A percentile compares a stretch with the other conserved stretches of the same genome.
phyloP scores from a whole-genome alignment of 2,329 filamentous ascomycete species.

The Pseudohalonectria lignicola region DNA sequence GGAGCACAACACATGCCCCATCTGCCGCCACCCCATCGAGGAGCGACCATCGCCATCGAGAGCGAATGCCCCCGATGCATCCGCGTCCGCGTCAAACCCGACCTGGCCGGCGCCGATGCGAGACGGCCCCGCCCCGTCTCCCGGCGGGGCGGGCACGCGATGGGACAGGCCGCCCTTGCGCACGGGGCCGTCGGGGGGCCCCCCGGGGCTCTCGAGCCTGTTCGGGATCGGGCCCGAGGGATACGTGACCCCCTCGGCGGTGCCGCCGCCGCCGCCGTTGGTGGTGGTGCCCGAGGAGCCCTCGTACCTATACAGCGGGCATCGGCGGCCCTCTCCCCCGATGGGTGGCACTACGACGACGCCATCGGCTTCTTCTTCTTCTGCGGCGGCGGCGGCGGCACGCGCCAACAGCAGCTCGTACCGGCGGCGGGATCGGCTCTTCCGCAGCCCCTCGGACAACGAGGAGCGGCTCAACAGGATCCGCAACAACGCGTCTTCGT shows the following conservation, averaged over 20 bases:
- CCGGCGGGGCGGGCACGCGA: neutral
- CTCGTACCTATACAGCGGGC: neutral
- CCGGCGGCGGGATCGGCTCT: slow-evolving; percentile 2
- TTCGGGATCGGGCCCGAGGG: too few relatives aligned
- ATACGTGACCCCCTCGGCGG: neutral
- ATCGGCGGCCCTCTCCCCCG: neutral
- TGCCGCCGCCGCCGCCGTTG: neutral
- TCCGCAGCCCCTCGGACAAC: slow-evolving; percentile 9
- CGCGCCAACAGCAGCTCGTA: neutral
- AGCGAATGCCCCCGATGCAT: neutral
- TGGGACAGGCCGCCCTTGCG: too few relatives aligned
- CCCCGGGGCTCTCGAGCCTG: too few relatives aligned
- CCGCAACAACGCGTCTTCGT: slow-evolving; percentile 5
- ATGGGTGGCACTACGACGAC: too few relatives aligned
- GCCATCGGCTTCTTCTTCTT: neutral
- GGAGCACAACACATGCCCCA: slow-evolving; percentile 88
- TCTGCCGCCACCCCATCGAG: slow-evolving; percentile 55
- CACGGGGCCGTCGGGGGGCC: too few relatives aligned
- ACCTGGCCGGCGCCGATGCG: too few relatives aligned
- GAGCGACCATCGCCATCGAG: slow-evolving; percentile 11
- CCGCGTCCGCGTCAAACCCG: neutral
- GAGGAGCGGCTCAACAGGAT: slow-evolving; percentile 14
- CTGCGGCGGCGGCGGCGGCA: neutral
- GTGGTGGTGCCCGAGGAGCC: neutral
- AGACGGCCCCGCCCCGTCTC: neutral